Evolutionary conservation across 805 yeast species (phyloP).

Genomic region (Wickerhamomyces bovis): DNA sequence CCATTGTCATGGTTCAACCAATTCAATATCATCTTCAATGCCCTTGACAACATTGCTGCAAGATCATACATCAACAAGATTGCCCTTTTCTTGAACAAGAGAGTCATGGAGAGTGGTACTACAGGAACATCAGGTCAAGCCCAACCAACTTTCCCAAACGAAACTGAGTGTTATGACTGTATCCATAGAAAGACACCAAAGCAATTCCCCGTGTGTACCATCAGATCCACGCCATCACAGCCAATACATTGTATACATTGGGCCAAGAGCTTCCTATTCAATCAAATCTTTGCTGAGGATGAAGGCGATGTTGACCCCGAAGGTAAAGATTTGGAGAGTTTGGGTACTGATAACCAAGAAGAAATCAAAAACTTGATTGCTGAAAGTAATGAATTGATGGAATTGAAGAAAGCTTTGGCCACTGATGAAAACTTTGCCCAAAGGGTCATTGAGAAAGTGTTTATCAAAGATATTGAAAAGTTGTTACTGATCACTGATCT

Average conservation of each 20-base stretch:
- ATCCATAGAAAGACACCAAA: conserved; percentile 82
- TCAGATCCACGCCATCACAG: conserved; percentile 92
- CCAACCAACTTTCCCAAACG: conserved; percentile 79
- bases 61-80: conserved; percentile 83
- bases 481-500: conserved; percentile 63
- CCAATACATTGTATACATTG: conserved; percentile 96
- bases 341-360: conserved; percentile 59
- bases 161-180: conserved; percentile 92
- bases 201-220: conserved; percentile 93
- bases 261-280: conserved; percentile 89
- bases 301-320: conserved; percentile 23
- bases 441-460: conserved; percentile 54
- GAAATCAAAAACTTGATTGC: conserved; percentile 59
- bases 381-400: conserved; percentile 62
- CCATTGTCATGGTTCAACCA: conserved; percentile 72
- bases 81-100: conserved; percentile 65
- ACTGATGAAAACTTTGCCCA: conserved; percentile 27
- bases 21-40: conserved; percentile 81
- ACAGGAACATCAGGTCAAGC: conserved; percentile 94
- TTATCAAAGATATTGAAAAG: conserved; percentile 70
- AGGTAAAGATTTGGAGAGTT: conserved; percentile 32
- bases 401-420: conserved; percentile 35
- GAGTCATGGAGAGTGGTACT: conserved; percentile 90
- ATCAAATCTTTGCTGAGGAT: conserved; percentile 65
- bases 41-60: conserved; percentile 90